Conservation (phyloP, 2,329 filamentous ascomycete genomes). For the Emergomyces africanus region DNA sequence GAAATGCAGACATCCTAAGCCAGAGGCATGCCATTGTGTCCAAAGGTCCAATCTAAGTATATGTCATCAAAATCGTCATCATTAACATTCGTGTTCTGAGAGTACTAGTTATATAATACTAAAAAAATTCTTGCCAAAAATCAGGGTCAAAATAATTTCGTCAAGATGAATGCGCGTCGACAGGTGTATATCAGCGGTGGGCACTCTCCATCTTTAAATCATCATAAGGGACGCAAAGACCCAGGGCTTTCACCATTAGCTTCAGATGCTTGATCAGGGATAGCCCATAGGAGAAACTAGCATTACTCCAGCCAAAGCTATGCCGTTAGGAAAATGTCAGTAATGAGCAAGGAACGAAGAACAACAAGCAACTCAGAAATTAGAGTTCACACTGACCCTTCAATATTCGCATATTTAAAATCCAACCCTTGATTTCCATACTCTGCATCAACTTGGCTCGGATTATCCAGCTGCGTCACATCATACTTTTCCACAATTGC, state of each 20-base stretch:
- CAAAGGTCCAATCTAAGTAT: not conserved
- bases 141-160: not conserved
- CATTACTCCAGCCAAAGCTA: constrained; percentile 86
- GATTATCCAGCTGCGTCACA: constrained; percentile 67
- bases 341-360: constrained; percentile 22
- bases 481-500: constrained; percentile 61
- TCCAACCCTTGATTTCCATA: constrained; percentile 81
- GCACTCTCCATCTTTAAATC: not conserved
- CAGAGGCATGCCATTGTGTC: not conserved
- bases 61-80: not conserved
- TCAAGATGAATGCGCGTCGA: not conserved
- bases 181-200: not conserved
- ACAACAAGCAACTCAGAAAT: not conserved
- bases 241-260: constrained; percentile 1
- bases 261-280: constrained; percentile 49
- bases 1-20: not conserved
- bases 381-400: not conserved
- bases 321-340: constrained; percentile 51
- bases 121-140: not conserved
- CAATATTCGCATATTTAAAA: constrained; percentile 44
- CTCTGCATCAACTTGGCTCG: constrained; percentile 74
- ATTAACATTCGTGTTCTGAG: not conserved
- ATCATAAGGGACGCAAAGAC: constrained; percentile 3
- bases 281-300: constrained; percentile 74
- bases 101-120: not conserved